phyloP scores from a whole-genome alignment of 805 yeast species.

The Schwanniomyces occidentalis region DNA sequence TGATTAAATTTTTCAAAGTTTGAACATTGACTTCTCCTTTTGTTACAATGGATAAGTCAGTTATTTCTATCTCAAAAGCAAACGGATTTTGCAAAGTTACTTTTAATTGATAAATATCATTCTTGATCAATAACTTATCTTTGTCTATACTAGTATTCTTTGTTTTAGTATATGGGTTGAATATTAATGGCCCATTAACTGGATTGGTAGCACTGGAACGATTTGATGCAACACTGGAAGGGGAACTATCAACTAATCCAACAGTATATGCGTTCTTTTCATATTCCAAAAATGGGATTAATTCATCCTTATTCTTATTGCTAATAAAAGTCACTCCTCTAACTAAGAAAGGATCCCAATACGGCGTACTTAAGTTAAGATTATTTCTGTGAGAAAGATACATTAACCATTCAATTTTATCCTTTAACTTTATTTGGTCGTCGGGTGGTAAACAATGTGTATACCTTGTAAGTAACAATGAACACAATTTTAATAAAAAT shows the following conservation, averaged over 20 bases:
- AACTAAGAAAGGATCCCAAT: constrained; percentile 76
- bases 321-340: constrained; percentile 45
- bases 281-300: constrained; percentile 40
- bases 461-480: constrained; percentile 56
- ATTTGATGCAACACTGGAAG: constrained; percentile 11
- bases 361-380: constrained; percentile 34
- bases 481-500: constrained; percentile 43
- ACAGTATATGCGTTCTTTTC: constrained; percentile 13
- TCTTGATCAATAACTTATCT: constrained; percentile 40
- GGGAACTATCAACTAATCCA: constrained; percentile 8
- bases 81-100: constrained; percentile 76
- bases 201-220: constrained; percentile 11
- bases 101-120: constrained; percentile 58
- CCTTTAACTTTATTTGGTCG: constrained; percentile 54
- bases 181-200: constrained; percentile 21
- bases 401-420: constrained; percentile 25
- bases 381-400: constrained; percentile 21
- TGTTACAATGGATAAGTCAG: constrained; percentile 43
- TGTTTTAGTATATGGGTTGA: constrained; percentile 52
- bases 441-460: constrained; percentile 51
- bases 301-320: constrained; percentile 29
- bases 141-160: constrained; percentile 41
- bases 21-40: constrained; percentile 28
- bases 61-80: constrained; percentile 66
- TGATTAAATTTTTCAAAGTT: constrained; percentile 19